These are phyloP conservation scores for Saccharomycopsis selenospora DNA, from an alignment of 805 yeast species.

Conservation along the genomic window DNA sequence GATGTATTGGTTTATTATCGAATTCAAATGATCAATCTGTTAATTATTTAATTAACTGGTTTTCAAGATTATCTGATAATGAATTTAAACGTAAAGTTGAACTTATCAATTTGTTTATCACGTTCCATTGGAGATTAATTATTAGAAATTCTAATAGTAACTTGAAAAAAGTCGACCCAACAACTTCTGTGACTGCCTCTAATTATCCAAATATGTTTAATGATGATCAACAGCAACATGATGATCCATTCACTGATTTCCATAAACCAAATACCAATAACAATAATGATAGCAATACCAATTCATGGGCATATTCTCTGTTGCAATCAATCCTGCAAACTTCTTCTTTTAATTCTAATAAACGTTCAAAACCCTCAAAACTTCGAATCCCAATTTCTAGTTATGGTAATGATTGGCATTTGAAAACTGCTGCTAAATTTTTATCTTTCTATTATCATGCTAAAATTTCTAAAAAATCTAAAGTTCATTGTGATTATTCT, in stretches of 20 bases:
- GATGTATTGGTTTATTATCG: constrained; percentile 62
- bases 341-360: background rate
- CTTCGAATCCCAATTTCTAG: constrained; percentile 41
- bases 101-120: constrained; percentile 64
- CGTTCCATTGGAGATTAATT: constrained; percentile 53
- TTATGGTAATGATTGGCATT: constrained; percentile 79
- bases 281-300: too few relatives aligned
- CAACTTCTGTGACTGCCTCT: background rate
- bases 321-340: background rate
- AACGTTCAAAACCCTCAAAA: constrained; percentile 23
- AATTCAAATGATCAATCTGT: constrained; percentile 35
- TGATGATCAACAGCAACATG: too few relatives aligned
- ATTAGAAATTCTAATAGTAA: constrained; percentile 1
- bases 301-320: background rate
- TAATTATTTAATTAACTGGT: constrained; percentile 48
- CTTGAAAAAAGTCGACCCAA: background rate
- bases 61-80: constrained; percentile 36
- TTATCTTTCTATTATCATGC: constrained; percentile 50
- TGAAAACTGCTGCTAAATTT: constrained; percentile 56
- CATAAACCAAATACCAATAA: background rate
- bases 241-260: background rate
- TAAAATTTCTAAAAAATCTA: constrained; percentile 31
- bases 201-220: background rate
- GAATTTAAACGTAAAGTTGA: constrained; percentile 53
- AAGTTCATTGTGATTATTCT: constrained; percentile 32